Evolutionary conservation across 257 asterid genomes (phyloP).

Genomic region (Penstemon barbatus): DNA sequence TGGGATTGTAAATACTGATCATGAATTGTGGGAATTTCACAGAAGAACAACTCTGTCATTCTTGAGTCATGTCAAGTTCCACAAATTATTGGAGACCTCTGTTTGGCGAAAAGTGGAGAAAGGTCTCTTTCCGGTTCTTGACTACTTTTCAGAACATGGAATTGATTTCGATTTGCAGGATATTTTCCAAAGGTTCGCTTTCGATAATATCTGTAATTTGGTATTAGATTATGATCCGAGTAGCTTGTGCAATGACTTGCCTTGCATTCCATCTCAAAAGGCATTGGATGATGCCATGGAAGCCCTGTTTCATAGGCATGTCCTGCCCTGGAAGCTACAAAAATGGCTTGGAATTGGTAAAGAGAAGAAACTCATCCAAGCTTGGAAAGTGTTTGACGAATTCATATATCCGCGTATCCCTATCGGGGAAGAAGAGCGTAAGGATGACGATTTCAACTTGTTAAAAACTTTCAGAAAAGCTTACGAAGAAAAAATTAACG

Average conservation of each 20-base stretch:
- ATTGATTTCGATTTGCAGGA: slow-evolving; percentile 39
- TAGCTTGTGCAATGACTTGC: slow-evolving; percentile 29
- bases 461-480: slow-evolving; percentile 27
- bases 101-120: slow-evolving; percentile 29
- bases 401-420: slow-evolving; percentile 26
- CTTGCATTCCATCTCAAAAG: slow-evolving; percentile 29
- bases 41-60: slow-evolving; percentile 32
- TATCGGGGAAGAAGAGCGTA: not conserved
- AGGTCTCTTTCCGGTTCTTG: slow-evolving; percentile 36
- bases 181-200: slow-evolving; percentile 42
- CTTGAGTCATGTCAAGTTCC: slow-evolving; percentile 19
- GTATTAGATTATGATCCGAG: slow-evolving; percentile 31
- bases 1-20: slow-evolving; percentile 43
- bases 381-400: slow-evolving; percentile 37
- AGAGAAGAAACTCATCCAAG: slow-evolving; percentile 31
- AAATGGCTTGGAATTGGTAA: slow-evolving; percentile 37
- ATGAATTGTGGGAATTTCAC: slow-evolving; percentile 42
- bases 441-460: not conserved
- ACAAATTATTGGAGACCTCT: slow-evolving; percentile 17
- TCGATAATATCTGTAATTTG: slow-evolving; percentile 34
- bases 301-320: slow-evolving; percentile 32
- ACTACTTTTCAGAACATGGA: slow-evolving; percentile 11
- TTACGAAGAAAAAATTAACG: slow-evolving; percentile 1
- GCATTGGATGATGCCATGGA: slow-evolving; percentile 29
- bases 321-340: slow-evolving; percentile 42